phyloP scores from a whole-genome alignment of 495 filamentous ascomycete species.

The Usnea hakonensis region DNA sequence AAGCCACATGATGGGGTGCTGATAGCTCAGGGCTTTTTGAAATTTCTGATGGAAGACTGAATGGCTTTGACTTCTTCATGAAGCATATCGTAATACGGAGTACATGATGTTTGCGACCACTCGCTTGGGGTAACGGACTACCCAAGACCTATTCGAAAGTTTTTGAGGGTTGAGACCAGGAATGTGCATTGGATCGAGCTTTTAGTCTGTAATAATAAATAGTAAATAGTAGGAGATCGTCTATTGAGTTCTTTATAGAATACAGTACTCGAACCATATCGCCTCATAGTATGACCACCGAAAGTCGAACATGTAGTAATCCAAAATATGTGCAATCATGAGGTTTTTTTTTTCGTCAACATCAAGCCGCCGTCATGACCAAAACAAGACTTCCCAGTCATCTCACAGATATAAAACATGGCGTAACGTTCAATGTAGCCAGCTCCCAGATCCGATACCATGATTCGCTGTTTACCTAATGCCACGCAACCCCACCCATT shows the following conservation, averaged over 20 bases:
- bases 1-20: conserved; percentile 67
- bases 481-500: conserved; percentile 3
- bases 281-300: background rate
- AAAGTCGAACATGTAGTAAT: background rate
- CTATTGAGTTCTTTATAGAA: conserved; percentile 7
- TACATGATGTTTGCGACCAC: background rate
- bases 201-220: background rate
- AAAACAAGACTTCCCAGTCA: background rate
- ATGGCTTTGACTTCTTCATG: too few species aligned
- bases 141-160: too few species aligned
- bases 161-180: background rate
- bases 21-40: conserved; percentile 62
- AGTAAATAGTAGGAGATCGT: conserved; percentile 9
- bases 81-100: background rate
- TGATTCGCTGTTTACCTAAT: conserved; percentile 12
- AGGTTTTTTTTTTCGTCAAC: conserved; percentile 8
- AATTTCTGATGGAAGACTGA: conserved; percentile 56
- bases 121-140: too few species aligned
- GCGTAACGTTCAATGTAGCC: background rate
- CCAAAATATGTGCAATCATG: conserved; percentile 14
- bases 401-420: conserved; percentile 11
- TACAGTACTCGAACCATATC: background rate
- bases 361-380: background rate
- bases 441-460: conserved; percentile 10
- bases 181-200: background rate